phyloP scores from a whole-genome alignment of 2,329 filamentous ascomycete genomes.

The Xylaria sp. region DNA sequence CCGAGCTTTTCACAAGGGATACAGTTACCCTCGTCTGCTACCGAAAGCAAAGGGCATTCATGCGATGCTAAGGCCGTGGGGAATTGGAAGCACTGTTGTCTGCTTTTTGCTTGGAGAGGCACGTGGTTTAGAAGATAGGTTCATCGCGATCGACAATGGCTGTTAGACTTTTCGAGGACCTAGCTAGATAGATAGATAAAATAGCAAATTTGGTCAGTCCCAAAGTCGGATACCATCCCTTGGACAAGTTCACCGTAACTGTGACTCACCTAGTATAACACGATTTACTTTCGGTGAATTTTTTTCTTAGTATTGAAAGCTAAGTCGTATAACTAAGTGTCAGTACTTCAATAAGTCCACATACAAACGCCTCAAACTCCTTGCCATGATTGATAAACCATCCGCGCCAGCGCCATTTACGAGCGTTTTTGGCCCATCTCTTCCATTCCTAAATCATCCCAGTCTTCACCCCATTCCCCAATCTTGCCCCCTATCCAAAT shows the following conservation, averaged over 20 bases:
- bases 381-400: conserved; percentile 14
- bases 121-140: neutral
- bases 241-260: neutral
- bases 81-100: neutral
- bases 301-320: conserved; percentile 9
- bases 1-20: neutral
- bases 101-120: neutral
- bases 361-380: conserved; percentile 31
- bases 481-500: conserved; percentile 78
- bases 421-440: conserved; percentile 78
- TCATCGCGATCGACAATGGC: neutral
- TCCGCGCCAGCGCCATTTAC: conserved; percentile 46
- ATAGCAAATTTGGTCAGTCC: neutral
- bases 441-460: conserved; percentile 69
- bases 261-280: neutral
- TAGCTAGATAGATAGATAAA: neutral
- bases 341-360: neutral
- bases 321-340: conserved; percentile 7
- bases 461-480: conserved; percentile 63
- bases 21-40: conserved; percentile 10
- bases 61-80: neutral
- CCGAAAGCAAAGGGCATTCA: neutral
- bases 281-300: neutral
- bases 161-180: neutral
- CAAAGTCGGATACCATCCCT: neutral